Conservation (phyloP, 2,329 filamentous ascomycete genomes). For the Cercospora zeae-maydis region DNA sequence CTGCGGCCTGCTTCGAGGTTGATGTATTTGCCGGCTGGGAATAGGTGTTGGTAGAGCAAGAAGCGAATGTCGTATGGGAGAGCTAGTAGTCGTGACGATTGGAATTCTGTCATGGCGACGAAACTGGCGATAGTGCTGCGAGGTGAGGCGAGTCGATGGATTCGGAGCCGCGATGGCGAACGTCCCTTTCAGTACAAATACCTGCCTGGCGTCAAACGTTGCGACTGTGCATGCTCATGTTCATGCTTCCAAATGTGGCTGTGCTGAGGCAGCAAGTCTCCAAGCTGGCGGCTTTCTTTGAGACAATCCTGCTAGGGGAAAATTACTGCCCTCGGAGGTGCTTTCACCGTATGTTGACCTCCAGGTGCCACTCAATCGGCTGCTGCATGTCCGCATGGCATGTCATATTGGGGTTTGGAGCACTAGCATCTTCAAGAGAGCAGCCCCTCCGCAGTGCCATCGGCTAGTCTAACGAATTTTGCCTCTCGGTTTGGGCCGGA, state of each 20-base stretch:
- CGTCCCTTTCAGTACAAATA: not conserved
- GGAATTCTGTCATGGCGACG: not conserved
- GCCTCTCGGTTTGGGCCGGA: too few relatives aligned
- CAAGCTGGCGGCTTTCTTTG: not conserved
- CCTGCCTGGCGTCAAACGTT: not conserved
- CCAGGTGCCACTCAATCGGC: too few relatives aligned
- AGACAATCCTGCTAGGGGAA: too few relatives aligned
- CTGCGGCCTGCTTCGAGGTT: conserved; percentile 28
- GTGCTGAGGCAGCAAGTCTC: not conserved
- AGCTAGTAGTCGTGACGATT: conserved; percentile 15
- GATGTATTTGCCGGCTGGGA: conserved; percentile 28
- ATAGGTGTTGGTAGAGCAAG: conserved; percentile 33
- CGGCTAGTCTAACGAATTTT: too few relatives aligned
- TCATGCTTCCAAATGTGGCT: too few relatives aligned
- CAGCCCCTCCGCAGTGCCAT: too few relatives aligned
- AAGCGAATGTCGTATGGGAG: conserved; percentile 34
- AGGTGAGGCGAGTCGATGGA: not conserved
- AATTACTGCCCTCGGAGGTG: too few relatives aligned
- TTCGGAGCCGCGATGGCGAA: not conserved
- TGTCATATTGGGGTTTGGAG: too few relatives aligned
- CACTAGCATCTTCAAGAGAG: too few relatives aligned
- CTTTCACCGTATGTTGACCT: too few relatives aligned
- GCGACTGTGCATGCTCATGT: not conserved
- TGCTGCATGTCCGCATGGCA: too few relatives aligned
- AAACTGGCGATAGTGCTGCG: not conserved